Conservation (phyloP, 2,329 filamentous ascomycete species). For the Chaetoscypha palmicola region DNA sequence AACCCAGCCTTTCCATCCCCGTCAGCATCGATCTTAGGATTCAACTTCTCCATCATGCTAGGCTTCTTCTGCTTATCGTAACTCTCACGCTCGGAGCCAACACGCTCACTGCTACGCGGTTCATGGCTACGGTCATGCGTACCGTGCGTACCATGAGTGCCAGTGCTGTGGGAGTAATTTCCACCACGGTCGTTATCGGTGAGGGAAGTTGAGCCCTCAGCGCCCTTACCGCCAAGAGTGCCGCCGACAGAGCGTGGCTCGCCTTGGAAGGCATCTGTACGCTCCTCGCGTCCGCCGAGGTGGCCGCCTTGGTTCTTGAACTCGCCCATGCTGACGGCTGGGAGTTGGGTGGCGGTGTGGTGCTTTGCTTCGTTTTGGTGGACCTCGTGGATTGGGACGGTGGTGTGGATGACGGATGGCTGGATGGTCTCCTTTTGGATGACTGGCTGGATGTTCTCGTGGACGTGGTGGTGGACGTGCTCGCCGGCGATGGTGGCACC, state of each 20-base stretch:
- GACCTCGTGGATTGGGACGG: slow-evolving; percentile 63
- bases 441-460: slow-evolving; percentile 55
- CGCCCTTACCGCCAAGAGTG: slow-evolving; percentile 25
- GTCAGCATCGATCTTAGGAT: slow-evolving; percentile 46
- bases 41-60: slow-evolving; percentile 44
- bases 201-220: slow-evolving; percentile 24
- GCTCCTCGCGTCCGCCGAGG: slow-evolving; percentile 46
- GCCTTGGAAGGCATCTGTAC: slow-evolving; percentile 54
- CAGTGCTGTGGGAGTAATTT: neutral
- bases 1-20: slow-evolving; percentile 49
- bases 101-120: too few species aligned
- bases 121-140: too few species aligned
- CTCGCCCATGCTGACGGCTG: slow-evolving; percentile 56
- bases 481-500: slow-evolving; percentile 49
- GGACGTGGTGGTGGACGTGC: slow-evolving; percentile 52
- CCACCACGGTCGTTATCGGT: slow-evolving; percentile 19
- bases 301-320: slow-evolving; percentile 50
- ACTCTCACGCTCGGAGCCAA: slow-evolving; percentile 1
- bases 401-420: slow-evolving; percentile 63
- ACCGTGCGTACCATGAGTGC: too few species aligned
- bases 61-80: slow-evolving; percentile 42
- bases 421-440: slow-evolving; percentile 63
- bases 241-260: slow-evolving; percentile 45
- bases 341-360: slow-evolving; percentile 57
- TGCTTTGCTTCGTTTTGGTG: slow-evolving; percentile 62